Evolutionary conservation across 352 stramenopile genomes (phyloP), one percentile per base, ranked within the genome.

Genomic region (Phytophthora chlamydospora): DNA sequence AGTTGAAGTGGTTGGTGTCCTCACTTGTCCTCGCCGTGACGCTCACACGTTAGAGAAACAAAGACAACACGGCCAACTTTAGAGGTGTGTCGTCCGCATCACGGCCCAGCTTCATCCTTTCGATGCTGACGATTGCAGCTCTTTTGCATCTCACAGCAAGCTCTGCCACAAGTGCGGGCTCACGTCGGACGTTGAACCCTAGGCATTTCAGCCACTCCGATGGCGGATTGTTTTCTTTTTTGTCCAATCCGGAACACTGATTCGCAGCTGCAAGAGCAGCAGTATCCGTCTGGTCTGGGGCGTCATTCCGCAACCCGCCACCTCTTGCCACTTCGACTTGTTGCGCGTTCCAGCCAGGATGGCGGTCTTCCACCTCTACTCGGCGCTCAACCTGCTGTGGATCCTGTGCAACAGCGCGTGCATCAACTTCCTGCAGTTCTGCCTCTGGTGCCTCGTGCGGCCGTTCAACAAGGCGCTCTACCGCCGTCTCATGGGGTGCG

Each of bases 391-490:
- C 67, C 75, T 93, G 44, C 62, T 93, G n/a, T 95, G 86, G 86
- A 77, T 95, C 58, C 68, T 93, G 13, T 90, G 80, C 79, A 95
- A 95, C 65, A 87, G 77, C 66, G 75, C 76, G 34, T 73, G 91
- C 51, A 80, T 95, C 68, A 92, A 92, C 63, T 85, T 85, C 42
- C 80, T 83, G 47, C 83, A 95, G 60, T 80, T 95, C 41, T 68
- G 85, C 43, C 77, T 97, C 62, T 97, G 85, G 64, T 71, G 93
- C 48, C 83, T 93, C 33, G 75, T 97, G 39, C 77, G 88, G 6
- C 87, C 89, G 36, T 94, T 97, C 64, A 91, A 92, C 53, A 76
- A 80, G 44, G 47, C 75, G 38, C 75, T 93, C 40, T 97, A 97
- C 66, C 76, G 92, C 7, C 77, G 67, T 3, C 57, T 87, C 36